Conservation (phyloP, 208 protist species). For the Wallacemonas sp. region DNA sequence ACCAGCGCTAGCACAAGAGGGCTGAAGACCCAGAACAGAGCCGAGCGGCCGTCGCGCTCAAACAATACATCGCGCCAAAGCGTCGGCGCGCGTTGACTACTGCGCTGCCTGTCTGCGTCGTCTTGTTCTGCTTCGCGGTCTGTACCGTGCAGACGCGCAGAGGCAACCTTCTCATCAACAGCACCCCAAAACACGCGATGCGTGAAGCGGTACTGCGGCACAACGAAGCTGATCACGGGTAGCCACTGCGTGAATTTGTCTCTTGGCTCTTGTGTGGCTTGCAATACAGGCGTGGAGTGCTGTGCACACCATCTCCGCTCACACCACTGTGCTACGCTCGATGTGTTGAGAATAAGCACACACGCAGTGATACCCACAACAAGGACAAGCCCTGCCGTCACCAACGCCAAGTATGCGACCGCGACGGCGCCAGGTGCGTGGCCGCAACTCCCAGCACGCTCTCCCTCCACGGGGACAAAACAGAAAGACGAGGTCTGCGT, state of each 20-base stretch:
- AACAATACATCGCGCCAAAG: background rate
- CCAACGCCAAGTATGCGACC: slow-evolving; percentile 20
- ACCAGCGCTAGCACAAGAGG: slow-evolving; percentile 25
- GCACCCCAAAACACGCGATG: background rate
- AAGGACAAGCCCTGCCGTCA: slow-evolving; percentile 20
- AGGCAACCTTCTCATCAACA: slow-evolving; percentile 18
- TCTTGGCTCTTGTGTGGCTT: too few relatives aligned
- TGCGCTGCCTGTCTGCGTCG: too few relatives aligned
- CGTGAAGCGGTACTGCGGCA: background rate
- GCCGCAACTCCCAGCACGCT: too few relatives aligned
- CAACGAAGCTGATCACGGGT: background rate
- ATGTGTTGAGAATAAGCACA: slow-evolving; percentile 15
- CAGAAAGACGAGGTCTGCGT: too few relatives aligned
- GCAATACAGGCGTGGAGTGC: too few relatives aligned
- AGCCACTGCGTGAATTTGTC: slow-evolving; percentile 7
- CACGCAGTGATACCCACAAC: slow-evolving; percentile 10
- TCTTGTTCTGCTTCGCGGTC: too few relatives aligned
- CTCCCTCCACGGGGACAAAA: too few relatives aligned
- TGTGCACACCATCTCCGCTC: too few relatives aligned
- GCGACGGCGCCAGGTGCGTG: slow-evolving; percentile 6
- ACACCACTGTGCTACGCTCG: slow-evolving; percentile 4
- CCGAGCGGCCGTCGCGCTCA: background rate
- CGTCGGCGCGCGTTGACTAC: too few relatives aligned
- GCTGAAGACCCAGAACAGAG: slow-evolving; percentile 10
- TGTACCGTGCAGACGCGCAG: too few relatives aligned